These are phyloP conservation scores for Globisporangium radiosum DNA, from an alignment of 352 stramenopile species.

Conservation along the genomic window DNA sequence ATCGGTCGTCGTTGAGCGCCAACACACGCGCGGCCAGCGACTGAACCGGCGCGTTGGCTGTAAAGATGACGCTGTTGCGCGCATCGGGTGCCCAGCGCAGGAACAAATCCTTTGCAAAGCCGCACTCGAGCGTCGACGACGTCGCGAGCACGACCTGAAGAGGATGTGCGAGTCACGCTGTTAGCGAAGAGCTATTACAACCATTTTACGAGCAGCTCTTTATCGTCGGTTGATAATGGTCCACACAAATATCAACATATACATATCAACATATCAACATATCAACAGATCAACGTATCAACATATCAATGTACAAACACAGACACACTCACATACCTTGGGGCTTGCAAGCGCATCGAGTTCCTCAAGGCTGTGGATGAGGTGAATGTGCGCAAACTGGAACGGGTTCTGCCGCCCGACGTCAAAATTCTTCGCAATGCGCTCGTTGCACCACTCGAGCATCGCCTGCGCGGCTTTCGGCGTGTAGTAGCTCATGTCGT, in stretches of 20 bases:
- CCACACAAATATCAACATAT: too few species aligned
- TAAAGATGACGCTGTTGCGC: slow-evolving; percentile 84
- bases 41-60: slow-evolving; percentile 42
- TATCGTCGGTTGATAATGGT: too few species aligned
- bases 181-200: not conserved
- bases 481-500: slow-evolving; percentile 88
- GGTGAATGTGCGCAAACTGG: slow-evolving; percentile 85
- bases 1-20: slow-evolving; percentile 41
- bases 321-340: slow-evolving; percentile 33
- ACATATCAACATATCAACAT: too few species aligned
- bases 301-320: too few species aligned
- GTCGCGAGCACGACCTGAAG: slow-evolving; percentile 70
- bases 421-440: slow-evolving; percentile 88
- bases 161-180: not conserved
- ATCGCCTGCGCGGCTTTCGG: slow-evolving; percentile 84
- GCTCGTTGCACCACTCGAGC: slow-evolving; percentile 88
- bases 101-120: slow-evolving; percentile 83
- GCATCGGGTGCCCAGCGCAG: slow-evolving; percentile 71
- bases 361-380: slow-evolving; percentile 83
- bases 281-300: too few species aligned
- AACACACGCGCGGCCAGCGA: slow-evolving; percentile 71
- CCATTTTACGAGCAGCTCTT: too few species aligned
- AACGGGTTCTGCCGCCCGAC: slow-evolving; percentile 85
- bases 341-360: slow-evolving; percentile 80
- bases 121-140: slow-evolving; percentile 71